Conservation (phyloP, 2,329 filamentous ascomycete genomes). For the Aspergillus pseudoglaucus region DNA sequence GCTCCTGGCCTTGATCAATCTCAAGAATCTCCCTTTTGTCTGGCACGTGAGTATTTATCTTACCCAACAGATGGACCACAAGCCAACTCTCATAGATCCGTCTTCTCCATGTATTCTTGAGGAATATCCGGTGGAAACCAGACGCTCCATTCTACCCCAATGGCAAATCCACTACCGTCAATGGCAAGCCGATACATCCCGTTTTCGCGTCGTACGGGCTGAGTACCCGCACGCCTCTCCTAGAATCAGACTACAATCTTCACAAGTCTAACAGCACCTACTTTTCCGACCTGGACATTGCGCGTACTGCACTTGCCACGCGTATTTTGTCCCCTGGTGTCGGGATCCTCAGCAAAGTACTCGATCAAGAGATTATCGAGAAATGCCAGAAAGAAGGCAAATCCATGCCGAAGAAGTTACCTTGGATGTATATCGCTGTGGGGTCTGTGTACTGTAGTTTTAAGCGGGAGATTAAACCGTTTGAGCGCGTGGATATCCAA, state of each 20-base stretch:
- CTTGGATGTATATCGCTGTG: conserved; percentile 57
- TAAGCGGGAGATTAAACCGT: conserved; percentile 65
- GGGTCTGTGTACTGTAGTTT: conserved; percentile 70
- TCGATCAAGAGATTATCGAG: conserved; percentile 46
- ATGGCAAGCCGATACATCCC: conserved; percentile 44
- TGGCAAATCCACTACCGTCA: conserved; percentile 27
- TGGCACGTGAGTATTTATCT: conserved; percentile 34
- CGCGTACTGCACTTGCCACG: conserved; percentile 72
- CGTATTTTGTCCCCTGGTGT: conserved; percentile 58
- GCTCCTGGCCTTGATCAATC: conserved; percentile 30
- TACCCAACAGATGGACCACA: neutral
- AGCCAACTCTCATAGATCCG: conserved; percentile 44
- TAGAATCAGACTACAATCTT: conserved; percentile 81
- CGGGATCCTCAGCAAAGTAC: conserved; percentile 44
- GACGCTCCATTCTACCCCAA: conserved; percentile 41
- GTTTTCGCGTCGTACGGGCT: conserved; percentile 69
- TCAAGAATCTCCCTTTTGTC: conserved; percentile 32
- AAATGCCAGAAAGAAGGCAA: conserved; percentile 47
- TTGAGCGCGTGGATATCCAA: conserved; percentile 67
- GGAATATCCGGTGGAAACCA: conserved; percentile 48
- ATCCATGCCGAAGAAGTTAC: conserved; percentile 41
- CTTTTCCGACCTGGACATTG: conserved; percentile 78
- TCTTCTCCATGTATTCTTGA: conserved; percentile 52
- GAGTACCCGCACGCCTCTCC: conserved; percentile 58
- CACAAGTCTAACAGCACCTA: conserved; percentile 83